Base-by-base conservation (phyloP, 2,329 filamentous ascomycete genomes). In the Fusarium floridanum region DNA sequence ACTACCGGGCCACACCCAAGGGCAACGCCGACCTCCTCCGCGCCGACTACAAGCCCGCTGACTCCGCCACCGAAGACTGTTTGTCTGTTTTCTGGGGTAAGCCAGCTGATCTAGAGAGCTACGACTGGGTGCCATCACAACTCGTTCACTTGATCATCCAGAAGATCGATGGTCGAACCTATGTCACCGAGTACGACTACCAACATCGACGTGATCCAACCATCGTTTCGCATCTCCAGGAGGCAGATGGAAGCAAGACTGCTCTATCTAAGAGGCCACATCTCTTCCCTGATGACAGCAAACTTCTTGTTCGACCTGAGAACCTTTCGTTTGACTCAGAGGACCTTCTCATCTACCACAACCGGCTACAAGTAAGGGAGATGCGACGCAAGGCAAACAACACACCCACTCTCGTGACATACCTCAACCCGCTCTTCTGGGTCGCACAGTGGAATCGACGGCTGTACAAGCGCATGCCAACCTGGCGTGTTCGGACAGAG, bases 41-140 rank as follows among this genome's bases (percentile, higher is more conserved):
- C 3, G 73, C 69, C 24, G 71, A 74, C 27, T 75, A 66, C 53
- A 74, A 66, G 39, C 41, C 57, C 5, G 37, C 22, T 24, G 11
- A 55, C 27, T 55, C 50, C 6, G 11, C 63, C 5, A 24, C 24
- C 5, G 55, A 64, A 5, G 70, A 70, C 32, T 67, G 61, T 12
- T 10, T 75, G 1, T 75, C 73, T 6, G 71, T 75, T 3, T 75
- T 75, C 22, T 75, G 73, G 73, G 73, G 73, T n/a, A 74, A 70
- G 45, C 73, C 73, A 34, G 57, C 63, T 2, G 61, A 72, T 5
- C 61, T 60, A n/a, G 73, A 75, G 1, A 55, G 62, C 36, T 75
- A 74, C 32, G 71, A 68, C 48, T 75, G 73, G 73, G 67, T 72
- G 6, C 73, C 73, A 1, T 74, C 71, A 1, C 66, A 67, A 22